phyloP scores from a whole-genome alignment of 2,329 filamentous ascomycete genomes.

The Phoma sp. region DNA sequence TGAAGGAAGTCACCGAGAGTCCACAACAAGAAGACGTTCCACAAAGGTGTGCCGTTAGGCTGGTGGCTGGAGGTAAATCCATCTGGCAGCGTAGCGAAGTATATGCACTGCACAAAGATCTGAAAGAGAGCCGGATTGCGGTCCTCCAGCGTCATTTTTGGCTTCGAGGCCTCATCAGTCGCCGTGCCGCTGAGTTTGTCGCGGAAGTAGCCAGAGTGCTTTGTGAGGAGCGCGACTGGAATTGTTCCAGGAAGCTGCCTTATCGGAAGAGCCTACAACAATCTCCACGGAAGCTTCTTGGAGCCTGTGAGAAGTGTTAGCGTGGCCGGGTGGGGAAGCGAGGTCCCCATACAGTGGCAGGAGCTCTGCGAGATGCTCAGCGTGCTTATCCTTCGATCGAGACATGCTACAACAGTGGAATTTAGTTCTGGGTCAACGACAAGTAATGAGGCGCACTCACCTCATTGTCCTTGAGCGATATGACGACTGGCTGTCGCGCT shows the following conservation, averaged over 20 bases:
- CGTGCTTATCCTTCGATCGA: neutral
- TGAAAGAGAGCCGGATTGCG: neutral
- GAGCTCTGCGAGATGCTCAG: neutral
- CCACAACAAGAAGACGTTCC: slow-evolving; percentile 1
- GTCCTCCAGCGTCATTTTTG: neutral
- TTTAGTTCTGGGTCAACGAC: too few species aligned
- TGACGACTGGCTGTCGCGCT: too few species aligned
- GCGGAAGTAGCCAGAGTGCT: slow-evolving; percentile 1
- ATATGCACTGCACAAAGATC: slow-evolving; percentile 10
- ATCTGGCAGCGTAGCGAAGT: neutral
- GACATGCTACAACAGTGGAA: too few species aligned
- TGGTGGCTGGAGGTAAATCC: neutral
- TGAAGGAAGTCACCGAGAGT: slow-evolving; percentile 1
- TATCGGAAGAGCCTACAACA: neutral
- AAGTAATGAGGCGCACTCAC: too few species aligned
- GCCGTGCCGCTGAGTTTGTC: neutral
- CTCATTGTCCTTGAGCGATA: too few species aligned
- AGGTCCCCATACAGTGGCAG: neutral
- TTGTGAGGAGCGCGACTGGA: slow-evolving; percentile 2
- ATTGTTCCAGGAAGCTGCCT: slow-evolving; percentile 1
- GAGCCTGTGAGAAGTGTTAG: neutral
- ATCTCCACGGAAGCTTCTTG: neutral
- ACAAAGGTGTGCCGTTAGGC: neutral
- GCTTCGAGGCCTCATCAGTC: neutral
- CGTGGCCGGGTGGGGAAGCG: neutral